Base-by-base conservation (phyloP, 2,329 filamentous ascomycete species). In the Nigrospora sphaerica region DNA sequence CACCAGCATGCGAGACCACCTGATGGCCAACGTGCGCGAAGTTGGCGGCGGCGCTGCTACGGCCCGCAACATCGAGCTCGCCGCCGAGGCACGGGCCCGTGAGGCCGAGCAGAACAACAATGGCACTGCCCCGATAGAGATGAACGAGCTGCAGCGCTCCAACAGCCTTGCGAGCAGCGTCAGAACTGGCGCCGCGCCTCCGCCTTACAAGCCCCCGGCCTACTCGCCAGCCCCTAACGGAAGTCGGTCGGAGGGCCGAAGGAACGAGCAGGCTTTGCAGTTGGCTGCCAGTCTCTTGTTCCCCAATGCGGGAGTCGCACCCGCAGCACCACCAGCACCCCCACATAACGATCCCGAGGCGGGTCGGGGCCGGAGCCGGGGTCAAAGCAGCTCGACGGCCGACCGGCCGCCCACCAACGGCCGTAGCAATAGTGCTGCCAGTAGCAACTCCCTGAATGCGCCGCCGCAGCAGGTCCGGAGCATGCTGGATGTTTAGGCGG, bases 401-500 rank as follows among this genome's bases (percentile, higher is more conserved):
- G 46, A 51, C 12, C 23, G 31, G 17, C 45, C 45, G 14, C 56
- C 54, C 4, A 62, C 61, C 3, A 63, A 59, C 12, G 65, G 63
- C 31, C 66, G 74, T 39, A 73, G 70, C 44, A 61, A 66, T 37
- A 78, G 74, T 51, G 64, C 66, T 1, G 67, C 62, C 39, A 76
- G 75, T 33, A 64, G 62, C n/a, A 60, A 67, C 39, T 78, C 75
- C 6, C 62, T 73, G 12, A 65, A 59, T 7, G 66, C 60, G n/a
- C 70, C 69, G 45, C 74, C 76, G n/a, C 74, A 78, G 56, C 71
- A 77, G 54, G 62, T 80, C 6, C 68, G 65, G 54, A 81, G 78
- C 56, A 81, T 81, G 78, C 53, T 81, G 54, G 78, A 81, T 54
- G 56, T 81, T 13, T 81, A 61, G 59, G 17, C 36, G 7, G 23